Evolutionary conservation across 2,329 filamentous ascomycete genomes (phyloP).

Genomic region (Didymella sp.): DNA sequence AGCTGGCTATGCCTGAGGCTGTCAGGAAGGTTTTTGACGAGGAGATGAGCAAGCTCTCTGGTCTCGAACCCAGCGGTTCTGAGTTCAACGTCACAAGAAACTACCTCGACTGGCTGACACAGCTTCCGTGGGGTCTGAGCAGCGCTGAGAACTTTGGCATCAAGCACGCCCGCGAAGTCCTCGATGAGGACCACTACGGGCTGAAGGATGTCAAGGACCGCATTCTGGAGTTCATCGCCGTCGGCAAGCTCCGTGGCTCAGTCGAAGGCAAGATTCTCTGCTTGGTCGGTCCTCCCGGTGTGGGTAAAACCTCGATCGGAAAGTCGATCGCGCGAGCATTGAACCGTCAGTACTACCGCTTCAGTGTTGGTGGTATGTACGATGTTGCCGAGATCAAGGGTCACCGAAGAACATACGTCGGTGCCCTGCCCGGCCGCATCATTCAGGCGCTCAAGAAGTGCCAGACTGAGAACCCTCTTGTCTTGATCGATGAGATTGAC

Average conservation of each 20-base stretch:
- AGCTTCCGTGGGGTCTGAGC: conserved; percentile 95
- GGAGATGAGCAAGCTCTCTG: conserved; percentile 94
- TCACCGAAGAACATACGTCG: conserved; percentile 94
- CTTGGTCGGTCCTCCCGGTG: conserved; percentile 95
- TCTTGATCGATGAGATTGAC: conserved; percentile 96
- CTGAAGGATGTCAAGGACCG: conserved; percentile 98
- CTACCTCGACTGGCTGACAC: conserved; percentile 97
- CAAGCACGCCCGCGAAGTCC: conserved; percentile 83
- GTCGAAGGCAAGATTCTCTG: conserved; percentile 99
- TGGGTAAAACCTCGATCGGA: conserved; percentile 98
- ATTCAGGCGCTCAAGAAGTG: conserved; percentile 99
- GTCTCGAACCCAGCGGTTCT: conserved; percentile 92
- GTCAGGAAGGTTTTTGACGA: conserved; percentile 99
- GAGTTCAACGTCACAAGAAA: conserved; percentile 99
- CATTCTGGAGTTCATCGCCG: conserved; percentile 96
- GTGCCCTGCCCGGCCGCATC: conserved; percentile 91
- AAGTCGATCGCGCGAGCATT: conserved; percentile 96
- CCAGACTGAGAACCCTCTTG: conserved; percentile 96
- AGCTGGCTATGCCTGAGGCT: conserved; percentile 94
- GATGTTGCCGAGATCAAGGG: conserved; percentile 99
- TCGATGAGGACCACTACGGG: conserved; percentile 97
- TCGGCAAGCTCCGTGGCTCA: conserved; percentile 93
- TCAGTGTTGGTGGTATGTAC: conserved; percentile 94
- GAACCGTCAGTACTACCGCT: conserved; percentile 96
- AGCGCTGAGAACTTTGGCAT: conserved; percentile 98